Evolutionary conservation across 1,139 yeast genomes (phyloP).

Genomic region (Geotrichum reessii): DNA sequence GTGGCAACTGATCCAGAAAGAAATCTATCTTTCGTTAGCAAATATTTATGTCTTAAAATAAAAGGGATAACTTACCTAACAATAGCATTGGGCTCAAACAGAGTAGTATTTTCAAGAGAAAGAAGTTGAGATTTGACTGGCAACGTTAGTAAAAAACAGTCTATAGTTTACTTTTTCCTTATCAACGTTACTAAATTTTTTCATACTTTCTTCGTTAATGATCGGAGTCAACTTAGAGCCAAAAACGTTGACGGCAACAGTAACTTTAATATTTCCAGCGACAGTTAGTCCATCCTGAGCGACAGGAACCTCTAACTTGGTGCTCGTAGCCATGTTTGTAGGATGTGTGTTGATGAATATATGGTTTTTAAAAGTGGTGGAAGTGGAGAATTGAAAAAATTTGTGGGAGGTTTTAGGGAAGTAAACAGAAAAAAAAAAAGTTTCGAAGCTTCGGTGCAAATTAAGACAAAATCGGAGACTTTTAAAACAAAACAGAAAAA

Average conservation of each 20-base stretch:
- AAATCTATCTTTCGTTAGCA: constrained; percentile 33
- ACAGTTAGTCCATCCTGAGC: constrained; percentile 14
- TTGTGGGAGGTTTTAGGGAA: neutral
- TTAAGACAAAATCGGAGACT: too few relatives aligned
- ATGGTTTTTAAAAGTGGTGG: neutral
- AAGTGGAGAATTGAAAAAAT: neutral
- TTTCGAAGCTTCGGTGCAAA: too few relatives aligned
- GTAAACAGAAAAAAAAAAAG: too few relatives aligned
- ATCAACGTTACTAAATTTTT: neutral
- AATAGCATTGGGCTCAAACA: constrained; percentile 77
- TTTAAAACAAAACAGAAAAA: too few relatives aligned
- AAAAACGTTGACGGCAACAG: constrained; percentile 12
- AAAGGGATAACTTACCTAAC: constrained; percentile 51
- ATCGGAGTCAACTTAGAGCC: constrained; percentile 7
- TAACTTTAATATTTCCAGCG: constrained; percentile 14
- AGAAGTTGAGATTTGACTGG: constrained; percentile 10
- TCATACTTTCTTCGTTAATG: constrained; percentile 14
- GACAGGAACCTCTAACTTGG: constrained; percentile 14
- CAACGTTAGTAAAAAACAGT: neutral
- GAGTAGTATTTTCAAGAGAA: neutral
- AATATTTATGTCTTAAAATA: constrained; percentile 23
- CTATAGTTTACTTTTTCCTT: neutral
- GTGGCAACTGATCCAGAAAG: constrained; percentile 32
- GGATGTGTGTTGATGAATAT: neutral
- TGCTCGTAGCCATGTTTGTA: constrained; percentile 7